Conservation (phyloP, 108 stramenopile genomes). For the Nitzschia inconspicua region DNA sequence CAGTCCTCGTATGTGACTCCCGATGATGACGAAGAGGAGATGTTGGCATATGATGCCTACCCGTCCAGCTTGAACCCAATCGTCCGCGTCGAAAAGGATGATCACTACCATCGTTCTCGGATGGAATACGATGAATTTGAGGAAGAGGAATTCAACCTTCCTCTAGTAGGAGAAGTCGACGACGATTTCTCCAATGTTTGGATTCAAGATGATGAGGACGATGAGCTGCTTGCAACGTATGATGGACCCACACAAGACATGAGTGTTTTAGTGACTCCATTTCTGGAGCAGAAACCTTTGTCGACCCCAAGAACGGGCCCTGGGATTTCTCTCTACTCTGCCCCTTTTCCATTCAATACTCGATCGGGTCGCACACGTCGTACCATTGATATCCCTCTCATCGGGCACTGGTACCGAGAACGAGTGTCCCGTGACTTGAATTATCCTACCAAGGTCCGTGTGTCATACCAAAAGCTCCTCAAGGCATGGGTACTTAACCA, state of each 20-base stretch:
- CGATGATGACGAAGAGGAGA: constrained; percentile 50
- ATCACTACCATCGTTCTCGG: constrained; percentile 22
- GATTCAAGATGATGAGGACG: constrained; percentile 47
- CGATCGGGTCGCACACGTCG: constrained; percentile 93
- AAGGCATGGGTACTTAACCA: constrained; percentile 98
- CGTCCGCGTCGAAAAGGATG: constrained; percentile 64
- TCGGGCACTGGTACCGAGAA: constrained; percentile 93
- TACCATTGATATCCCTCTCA: constrained; percentile 94
- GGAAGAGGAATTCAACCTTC: constrained; percentile 58
- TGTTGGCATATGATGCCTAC: constrained; percentile 60
- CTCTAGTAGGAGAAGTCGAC: constrained; percentile 78
- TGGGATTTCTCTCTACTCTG: constrained; percentile 95
- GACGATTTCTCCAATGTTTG: constrained; percentile 72
- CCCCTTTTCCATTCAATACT: constrained; percentile 94
- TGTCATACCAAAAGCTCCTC: constrained; percentile 98
- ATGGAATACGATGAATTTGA: constrained; percentile 73
- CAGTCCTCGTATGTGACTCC: constrained; percentile 90
- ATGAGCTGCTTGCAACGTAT: constrained; percentile 33
- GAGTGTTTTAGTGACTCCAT: constrained; percentile 50
- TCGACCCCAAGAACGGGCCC: constrained; percentile 71
- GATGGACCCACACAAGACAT: constrained; percentile 55
- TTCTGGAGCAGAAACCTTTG: constrained; percentile 55
- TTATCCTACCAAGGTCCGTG: constrained; percentile 98
- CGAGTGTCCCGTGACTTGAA: constrained; percentile 84
- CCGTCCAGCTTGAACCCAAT: constrained; percentile 91